Evolutionary conservation across 2,329 filamentous ascomycete genomes (phyloP).

Genomic region (Rosellinia necatrix): DNA sequence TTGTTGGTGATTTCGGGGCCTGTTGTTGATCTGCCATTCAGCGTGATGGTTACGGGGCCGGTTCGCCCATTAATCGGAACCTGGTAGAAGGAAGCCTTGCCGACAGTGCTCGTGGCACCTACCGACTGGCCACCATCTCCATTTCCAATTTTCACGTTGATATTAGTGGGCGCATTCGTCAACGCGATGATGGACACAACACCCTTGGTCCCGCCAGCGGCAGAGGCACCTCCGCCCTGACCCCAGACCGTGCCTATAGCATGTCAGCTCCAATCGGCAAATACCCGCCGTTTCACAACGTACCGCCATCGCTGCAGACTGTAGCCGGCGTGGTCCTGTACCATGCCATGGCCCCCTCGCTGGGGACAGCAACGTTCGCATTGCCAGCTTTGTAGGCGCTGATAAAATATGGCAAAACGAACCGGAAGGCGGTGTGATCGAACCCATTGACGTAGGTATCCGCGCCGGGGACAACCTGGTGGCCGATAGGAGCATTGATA

Average conservation of each 20-base stretch:
- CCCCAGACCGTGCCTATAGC: constrained; percentile 46
- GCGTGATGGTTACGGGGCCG: constrained; percentile 46
- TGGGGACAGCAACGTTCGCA: constrained; percentile 35
- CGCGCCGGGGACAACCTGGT: constrained; percentile 52
- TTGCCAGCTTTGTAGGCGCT: constrained; percentile 53
- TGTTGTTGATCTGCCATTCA: constrained; percentile 44
- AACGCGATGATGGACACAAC: constrained; percentile 50
- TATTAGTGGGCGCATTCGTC: constrained; percentile 40
- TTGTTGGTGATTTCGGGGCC: constrained; percentile 45
- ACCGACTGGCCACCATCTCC: constrained; percentile 38
- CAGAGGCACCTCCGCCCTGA: constrained; percentile 42
- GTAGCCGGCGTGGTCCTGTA: constrained; percentile 36
- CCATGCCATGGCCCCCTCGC: constrained; percentile 38
- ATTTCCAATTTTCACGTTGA: constrained; percentile 46
- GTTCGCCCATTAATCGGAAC: constrained; percentile 44
- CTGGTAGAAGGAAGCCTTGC: constrained; percentile 44
- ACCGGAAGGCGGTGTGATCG: constrained; percentile 54
- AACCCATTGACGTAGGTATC: constrained; percentile 52
- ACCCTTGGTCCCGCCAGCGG: constrained; percentile 46
- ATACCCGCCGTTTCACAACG: constrained; percentile 30
- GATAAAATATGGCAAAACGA: constrained; percentile 55
- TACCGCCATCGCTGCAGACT: constrained; percentile 45
- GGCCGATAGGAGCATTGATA: constrained; percentile 51
- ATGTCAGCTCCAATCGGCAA: constrained; percentile 8
- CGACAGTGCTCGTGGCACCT: constrained; percentile 36